These are phyloP conservation scores for Alternaria burnsii DNA, from an alignment of 2,329 filamentous ascomycete species.

Conservation along the genomic window DNA sequence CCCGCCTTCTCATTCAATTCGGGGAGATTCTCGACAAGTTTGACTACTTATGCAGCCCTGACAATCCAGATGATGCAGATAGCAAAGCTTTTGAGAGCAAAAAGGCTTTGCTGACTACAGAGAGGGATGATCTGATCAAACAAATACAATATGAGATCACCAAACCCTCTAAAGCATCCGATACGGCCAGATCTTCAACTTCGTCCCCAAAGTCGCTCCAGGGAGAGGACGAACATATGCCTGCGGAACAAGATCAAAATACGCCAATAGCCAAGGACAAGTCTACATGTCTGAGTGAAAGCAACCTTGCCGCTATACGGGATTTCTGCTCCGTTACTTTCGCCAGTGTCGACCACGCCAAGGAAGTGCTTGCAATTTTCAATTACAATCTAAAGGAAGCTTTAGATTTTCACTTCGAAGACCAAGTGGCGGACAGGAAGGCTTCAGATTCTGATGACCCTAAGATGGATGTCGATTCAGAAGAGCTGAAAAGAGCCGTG, in stretches of 20 bases:
- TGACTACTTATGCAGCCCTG: neutral
- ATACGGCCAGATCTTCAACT: neutral
- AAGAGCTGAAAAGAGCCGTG: neutral
- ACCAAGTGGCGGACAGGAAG: neutral
- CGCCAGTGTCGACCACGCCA: neutral
- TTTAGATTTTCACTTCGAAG: neutral
- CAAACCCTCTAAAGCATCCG: neutral
- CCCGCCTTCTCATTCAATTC: neutral
- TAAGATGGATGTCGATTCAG: neutral
- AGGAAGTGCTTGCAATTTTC: neutral
- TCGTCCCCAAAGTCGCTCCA: neutral
- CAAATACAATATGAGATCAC: slow-evolving; percentile 10
- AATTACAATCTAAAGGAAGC: slow-evolving; percentile 1
- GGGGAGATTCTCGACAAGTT: neutral
- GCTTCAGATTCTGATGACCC: too few species aligned
- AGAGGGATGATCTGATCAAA: slow-evolving; percentile 1
- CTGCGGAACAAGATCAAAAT: neutral
- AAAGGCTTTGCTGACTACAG: neutral
- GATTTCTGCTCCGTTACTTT: neutral
- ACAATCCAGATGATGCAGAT: neutral
- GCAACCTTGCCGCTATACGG: neutral
- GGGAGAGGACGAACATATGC: neutral
- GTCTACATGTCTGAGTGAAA: neutral
- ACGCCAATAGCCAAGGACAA: neutral
- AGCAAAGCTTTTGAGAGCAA: neutral